Base-by-base conservation (phyloP, 164 flowering plant genomes). In the Houttuynia cordata region DNA sequence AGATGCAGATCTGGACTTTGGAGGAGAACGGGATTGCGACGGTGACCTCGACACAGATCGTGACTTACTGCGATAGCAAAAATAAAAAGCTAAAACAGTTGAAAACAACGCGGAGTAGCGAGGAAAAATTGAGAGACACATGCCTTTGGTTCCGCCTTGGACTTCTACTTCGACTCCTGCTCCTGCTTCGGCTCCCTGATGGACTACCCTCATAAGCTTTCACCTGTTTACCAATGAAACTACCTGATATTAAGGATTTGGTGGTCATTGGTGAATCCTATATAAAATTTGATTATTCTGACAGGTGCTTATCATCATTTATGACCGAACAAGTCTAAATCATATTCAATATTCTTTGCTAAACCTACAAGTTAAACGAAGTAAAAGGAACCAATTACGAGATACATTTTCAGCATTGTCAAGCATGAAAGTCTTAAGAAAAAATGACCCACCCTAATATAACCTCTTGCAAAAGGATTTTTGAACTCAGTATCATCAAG, bases 401-500 rank as follows among this genome's bases (percentile, higher is more conserved):
- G 25, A 51, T 51, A 34, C 40, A 30, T 30, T 2, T 30, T 30
- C 37, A 52, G 23, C 24, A 30, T 10, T 24, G 53, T n/a, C 40
- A 45, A 45, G 49, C 17, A 45, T 1, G 13, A 45, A 45, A 8
- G 17, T 45, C 17, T 45, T 30, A 30, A 45, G 17, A 45, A 42
- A 64, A 63, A 22, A 59, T 64, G 45, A 64, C 41, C 65, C 78
- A 93, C 99, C 91, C 91, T 75, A 41, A 93, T 86, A 69, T 78
- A 82, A 66, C 81, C 69, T 65, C 78, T 81, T 34, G 97, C 74
- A 85, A 94, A 93, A 56, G 96, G 96, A 78, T 93, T 93, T 71
- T 68, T 85, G 69, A 93, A 93, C 74, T 93, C 99, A 24, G 91
- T 83, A 70, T 88, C 97, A 78, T 90, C 88, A 63, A 93, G 96